Conservation (phyloP, 768 basidiomycete genomes). For the Gymnopilus junonius region DNA sequence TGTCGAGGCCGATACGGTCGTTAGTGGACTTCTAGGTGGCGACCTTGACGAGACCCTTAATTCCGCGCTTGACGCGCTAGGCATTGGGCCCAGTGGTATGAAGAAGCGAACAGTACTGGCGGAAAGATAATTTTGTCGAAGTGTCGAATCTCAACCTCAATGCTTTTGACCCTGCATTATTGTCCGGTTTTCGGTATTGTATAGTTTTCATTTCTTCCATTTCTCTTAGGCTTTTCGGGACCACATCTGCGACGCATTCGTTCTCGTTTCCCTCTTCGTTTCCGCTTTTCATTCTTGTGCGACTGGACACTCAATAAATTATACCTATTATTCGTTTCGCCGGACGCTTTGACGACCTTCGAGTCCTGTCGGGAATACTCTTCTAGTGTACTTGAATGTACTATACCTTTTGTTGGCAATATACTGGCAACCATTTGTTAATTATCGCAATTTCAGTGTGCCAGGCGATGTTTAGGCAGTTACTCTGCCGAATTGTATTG, state of each 20-base stretch:
- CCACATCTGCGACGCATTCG: slow-evolving; percentile 4
- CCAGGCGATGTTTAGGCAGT: too few relatives aligned
- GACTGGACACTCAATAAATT: slow-evolving; percentile 1
- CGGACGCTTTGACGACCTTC: background rate
- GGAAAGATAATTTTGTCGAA: background rate
- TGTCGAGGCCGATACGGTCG: slow-evolving; percentile 12
- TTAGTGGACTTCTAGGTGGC: slow-evolving; percentile 17
- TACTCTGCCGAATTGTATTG: background rate
- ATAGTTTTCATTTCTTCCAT: slow-evolving; percentile 8
- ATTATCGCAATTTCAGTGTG: background rate
- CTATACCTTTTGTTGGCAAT: too few relatives aligned
- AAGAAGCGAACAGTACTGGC: background rate
- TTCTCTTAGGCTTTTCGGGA: background rate
- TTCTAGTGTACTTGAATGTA: background rate
- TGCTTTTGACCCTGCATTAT: background rate
- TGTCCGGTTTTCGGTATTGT: background rate
- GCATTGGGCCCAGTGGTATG: slow-evolving; percentile 16
- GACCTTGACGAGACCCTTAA: slow-evolving; percentile 13
- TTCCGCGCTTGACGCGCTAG: slow-evolving; percentile 8
- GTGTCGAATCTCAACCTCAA: background rate
- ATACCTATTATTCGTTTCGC: background rate
- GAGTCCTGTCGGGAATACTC: background rate
- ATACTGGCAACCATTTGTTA: too few relatives aligned
- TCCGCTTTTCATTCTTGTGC: background rate
- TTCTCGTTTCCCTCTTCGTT: background rate